Evolutionary conservation across 176 grass and related monocot species (phyloP).

Genomic region (Hordeum vulgare): MorexV3_pseudomolecules_assembly NC_058524.1:520796324-520796823

Average conservation of each 20-base stretch:
- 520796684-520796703: background rate
- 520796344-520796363: background rate
- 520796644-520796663: background rate
- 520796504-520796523: background rate
- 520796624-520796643: background rate
- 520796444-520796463: background rate
- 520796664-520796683: background rate
- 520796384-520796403: background rate
- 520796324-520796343: background rate
- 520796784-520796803: background rate
- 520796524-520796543: background rate
- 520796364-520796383: background rate
- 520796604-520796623: background rate
- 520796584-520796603: background rate
- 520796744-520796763: background rate
- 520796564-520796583: background rate
- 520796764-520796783: conserved; percentile 44
- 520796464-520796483: background rate
- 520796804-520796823: conserved; percentile 22
- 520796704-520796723: background rate
- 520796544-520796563: background rate
- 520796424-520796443: background rate
- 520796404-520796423: background rate
- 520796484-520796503: background rate
- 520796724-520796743: background rate